Base-by-base conservation (phyloP, 352 stramenopile species). In the Halophytophthora polymorphica region DNA sequence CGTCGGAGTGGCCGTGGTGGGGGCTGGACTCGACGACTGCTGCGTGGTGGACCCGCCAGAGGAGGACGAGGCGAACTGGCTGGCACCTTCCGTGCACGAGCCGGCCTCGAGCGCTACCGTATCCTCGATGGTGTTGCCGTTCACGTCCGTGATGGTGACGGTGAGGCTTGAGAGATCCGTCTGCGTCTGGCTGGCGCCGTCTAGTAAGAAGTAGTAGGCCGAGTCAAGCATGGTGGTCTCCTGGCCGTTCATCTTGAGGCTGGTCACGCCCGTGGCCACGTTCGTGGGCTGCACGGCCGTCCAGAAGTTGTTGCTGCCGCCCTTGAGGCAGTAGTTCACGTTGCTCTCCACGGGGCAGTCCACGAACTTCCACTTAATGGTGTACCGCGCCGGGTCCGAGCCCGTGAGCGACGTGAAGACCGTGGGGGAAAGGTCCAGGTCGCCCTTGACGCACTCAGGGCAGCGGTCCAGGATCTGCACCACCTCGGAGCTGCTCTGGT, bases 391-490 rank as follows among this genome's bases (percentile, higher is more conserved):
- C 12, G 69, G 70, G 10, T 45, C 56, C 12, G 56, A 69, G 7
- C 74, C 74, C n/a, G 74, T 85, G 31, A 85, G 40, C 2, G 58
- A 40, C 3, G 62, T 59, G 45, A 80, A 85, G 11, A 85, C 66
- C 2, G 53, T 53, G 10, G 68, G 67, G 0, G 71, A 83, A 29
- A 85, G 53, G 45, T 85, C 74, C 19, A 85, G 53, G 44, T 86
- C 79, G 29, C 82, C 82, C n/a, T 84, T 37, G 23, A 56, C 57
- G 65, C 82, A 92, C 55, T 90, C 82, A 1, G 82, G 82, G 44
- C 82, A 92, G 3, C 73, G 72, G 56, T 92, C 79, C 10, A 88
- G 56, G 39, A 92, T 69, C 47, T 89, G 70, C 34, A 89, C 69
- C 23, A 81, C 50, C 19, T 77, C 54, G 2, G 59, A 73, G 44